phyloP scores from a whole-genome alignment of 306 rosid species.

The Prunus mongolica region DNA sequence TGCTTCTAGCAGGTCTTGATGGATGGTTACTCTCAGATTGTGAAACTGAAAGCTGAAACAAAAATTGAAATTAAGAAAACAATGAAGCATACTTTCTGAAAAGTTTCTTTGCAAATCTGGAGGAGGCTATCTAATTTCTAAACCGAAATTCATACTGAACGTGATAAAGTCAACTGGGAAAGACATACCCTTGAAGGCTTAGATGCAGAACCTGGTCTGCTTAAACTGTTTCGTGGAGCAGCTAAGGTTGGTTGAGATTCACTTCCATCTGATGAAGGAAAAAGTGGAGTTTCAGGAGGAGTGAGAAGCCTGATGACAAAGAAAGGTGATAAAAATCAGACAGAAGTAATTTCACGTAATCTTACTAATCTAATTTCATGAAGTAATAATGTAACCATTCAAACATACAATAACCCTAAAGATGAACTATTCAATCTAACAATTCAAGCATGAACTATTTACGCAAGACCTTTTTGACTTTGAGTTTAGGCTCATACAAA shows the following conservation, averaged over 20 bases:
- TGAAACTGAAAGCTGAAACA: conserved; percentile 82
- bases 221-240: conserved; percentile 56
- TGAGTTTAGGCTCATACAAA: neutral
- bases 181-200: conserved; percentile 81
- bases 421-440: neutral
- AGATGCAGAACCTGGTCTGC: conserved; percentile 60
- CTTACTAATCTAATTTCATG: neutral
- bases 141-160: conserved; percentile 4
- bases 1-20: conserved; percentile 87
- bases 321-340: neutral
- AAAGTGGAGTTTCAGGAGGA: conserved; percentile 92
- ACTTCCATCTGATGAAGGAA: conserved; percentile 58
- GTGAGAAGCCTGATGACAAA: conserved; percentile 83
- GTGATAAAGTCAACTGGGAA: conserved; percentile 12
- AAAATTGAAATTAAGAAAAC: conserved; percentile 21
- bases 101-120: neutral
- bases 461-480: neutral
- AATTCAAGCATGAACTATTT: neutral
- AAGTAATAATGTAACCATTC: neutral
- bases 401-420: neutral
- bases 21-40: conserved; percentile 70
- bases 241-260: conserved; percentile 48
- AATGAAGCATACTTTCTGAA: neutral
- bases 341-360: too few species aligned
- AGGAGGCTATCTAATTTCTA: neutral